phyloP scores from a whole-genome alignment of 306 rosid genomes.

The Pyrus bretschneideri region DNA sequence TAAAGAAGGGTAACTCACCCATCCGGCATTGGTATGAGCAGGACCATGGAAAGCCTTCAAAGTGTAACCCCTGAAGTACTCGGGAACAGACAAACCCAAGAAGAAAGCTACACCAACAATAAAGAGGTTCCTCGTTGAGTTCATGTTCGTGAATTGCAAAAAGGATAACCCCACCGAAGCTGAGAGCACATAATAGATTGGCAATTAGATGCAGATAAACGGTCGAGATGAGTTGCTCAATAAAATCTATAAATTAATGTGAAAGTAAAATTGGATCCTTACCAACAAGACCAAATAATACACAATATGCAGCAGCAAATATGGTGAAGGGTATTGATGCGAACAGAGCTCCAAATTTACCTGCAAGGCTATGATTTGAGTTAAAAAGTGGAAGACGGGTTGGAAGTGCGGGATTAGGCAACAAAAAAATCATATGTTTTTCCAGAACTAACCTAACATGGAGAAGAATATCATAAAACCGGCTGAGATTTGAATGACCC shows the following conservation, averaged over 20 bases:
- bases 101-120: slow-evolving; percentile 77
- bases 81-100: slow-evolving; percentile 88
- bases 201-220: slow-evolving; percentile 7
- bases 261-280: slow-evolving; percentile 16
- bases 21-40: slow-evolving; percentile 82
- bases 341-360: slow-evolving; percentile 94
- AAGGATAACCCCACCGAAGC: slow-evolving; percentile 98
- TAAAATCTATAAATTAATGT: neutral
- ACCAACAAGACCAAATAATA: slow-evolving; percentile 97
- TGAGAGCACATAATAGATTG: slow-evolving; percentile 23
- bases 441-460: slow-evolving; percentile 53
- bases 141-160: slow-evolving; percentile 99
- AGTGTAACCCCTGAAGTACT: slow-evolving; percentile 80
- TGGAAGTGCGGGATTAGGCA: neutral
- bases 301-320: slow-evolving; percentile 88
- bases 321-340: slow-evolving; percentile 94
- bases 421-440: neutral
- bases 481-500: slow-evolving; percentile 95
- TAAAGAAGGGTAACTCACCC: slow-evolving; percentile 56
- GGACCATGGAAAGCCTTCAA: slow-evolving; percentile 87
- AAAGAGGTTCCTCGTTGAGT: slow-evolving; percentile 93
- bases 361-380: slow-evolving; percentile 35
- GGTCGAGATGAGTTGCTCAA: neutral
- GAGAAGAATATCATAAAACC: slow-evolving; percentile 99
- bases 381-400: neutral